Evolutionary conservation across 1,284 basidiomycete species (phyloP), one percentile per base, ranked within the genome.

Genomic region (Fistulina hepatica): DNA sequence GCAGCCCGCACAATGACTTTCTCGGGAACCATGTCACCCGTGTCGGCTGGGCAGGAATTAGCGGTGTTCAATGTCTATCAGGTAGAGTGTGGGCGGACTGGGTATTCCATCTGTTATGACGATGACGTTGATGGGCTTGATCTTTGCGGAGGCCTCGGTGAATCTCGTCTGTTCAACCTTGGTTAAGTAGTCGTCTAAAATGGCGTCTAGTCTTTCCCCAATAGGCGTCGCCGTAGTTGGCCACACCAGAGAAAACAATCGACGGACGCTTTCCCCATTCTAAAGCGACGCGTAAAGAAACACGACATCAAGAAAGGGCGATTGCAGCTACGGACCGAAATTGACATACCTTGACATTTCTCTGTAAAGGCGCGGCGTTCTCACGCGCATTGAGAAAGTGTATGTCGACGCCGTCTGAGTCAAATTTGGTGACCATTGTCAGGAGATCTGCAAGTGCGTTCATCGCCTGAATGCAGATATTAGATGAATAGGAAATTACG

Each of bases 61-160:
- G 33, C 25, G 39, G 25, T 42, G 36, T 39, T 10, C 6, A 16
- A 10, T 12, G 16, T 9, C 12, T 16, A 20, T 15, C 3, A 15
- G 1, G 20, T 8, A 10, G 19, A 33, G 11, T 13, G 17, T 8
- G n/a, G n/a, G 16, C 13, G 28, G 37, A 43, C 45, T 41, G 10
- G 45, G 42, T 17, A 36, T 42, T 21, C 50, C 50, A 21, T 52
- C 50, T 12, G 50, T 50, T 20, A 52, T 50, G 19, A 46, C 37
- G 23, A 52, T 46, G 28, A 49, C 22, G 33, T 50, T 44, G 13
- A 50, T 32, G 6, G 48, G 48, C 33, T 50, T 50, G 33, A 49
- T 49, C 21, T n/a, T n/a, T n/a, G n/a, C n/a, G n/a, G n/a, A n/a
- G n/a, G n/a, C n/a, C n/a, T n/a, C n/a, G 23, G 28, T 20, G 23